A percentile compares a stretch with the other conserved stretches of the same genome.
phyloP scores from a whole-genome alignment of 371 early-diverging fungal species.

The Mucor mucedo region DNA sequence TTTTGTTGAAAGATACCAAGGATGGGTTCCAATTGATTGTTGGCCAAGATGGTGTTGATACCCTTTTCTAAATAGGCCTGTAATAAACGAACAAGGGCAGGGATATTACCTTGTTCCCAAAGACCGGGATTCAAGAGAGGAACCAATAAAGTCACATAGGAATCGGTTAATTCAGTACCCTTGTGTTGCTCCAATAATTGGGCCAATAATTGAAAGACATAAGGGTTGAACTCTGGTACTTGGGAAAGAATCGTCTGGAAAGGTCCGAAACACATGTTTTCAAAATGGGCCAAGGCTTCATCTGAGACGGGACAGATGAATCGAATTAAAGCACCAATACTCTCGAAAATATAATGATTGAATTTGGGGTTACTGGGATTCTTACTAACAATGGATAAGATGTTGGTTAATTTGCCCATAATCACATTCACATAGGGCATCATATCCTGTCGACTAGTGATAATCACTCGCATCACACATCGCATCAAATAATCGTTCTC shows the following conservation, averaged over 20 bases:
- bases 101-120: conserved; percentile 95
- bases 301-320: conserved; percentile 69
- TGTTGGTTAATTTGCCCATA: conserved; percentile 72
- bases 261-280: conserved; percentile 74
- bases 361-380: conserved; percentile 98
- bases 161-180: conserved; percentile 66
- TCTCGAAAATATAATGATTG: conserved; percentile 96
- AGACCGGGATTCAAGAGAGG: conserved; percentile 83
- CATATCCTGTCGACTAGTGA: conserved; percentile 75
- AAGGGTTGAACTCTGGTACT: conserved; percentile 91
- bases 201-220: conserved; percentile 94
- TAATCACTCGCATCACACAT: conserved; percentile 84
- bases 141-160: conserved; percentile 74
- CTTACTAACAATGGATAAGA: conserved; percentile 83
- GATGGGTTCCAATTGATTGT: conserved; percentile 77
- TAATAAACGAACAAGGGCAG: conserved; percentile 89
- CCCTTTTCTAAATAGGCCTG: conserved; percentile 84
- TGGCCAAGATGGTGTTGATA: conserved; percentile 62
- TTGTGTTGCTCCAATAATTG: conserved; percentile 82
- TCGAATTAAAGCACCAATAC: conserved; percentile 86
- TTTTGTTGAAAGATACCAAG: conserved; percentile 94
- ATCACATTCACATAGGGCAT: conserved; percentile 72
- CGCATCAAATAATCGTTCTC: conserved; percentile 96
- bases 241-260: conserved; percentile 92
- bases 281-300: conserved; percentile 77